Percentiles rank a stretch among this genome's conserved stretches.
phyloP scores from a whole-genome alignment of 257 asterid species.

The Solanum paucissectum region DNA sequence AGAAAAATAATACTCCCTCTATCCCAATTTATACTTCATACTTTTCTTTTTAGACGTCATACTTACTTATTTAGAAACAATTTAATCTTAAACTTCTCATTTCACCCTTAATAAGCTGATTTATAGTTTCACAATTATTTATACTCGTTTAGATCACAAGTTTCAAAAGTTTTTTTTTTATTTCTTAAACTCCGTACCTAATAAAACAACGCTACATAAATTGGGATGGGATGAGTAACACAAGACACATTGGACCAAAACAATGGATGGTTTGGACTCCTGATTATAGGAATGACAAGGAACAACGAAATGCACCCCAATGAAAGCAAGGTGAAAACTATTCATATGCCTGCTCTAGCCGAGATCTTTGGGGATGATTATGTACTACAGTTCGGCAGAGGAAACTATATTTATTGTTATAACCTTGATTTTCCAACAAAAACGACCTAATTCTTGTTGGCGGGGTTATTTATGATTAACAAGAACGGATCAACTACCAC shows the following conservation, averaged over 20 bases:
- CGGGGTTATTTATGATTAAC: neutral
- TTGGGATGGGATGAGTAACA: neutral
- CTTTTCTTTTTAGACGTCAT: neutral
- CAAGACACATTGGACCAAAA: too few species aligned
- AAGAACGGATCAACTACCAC: neutral
- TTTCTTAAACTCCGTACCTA: neutral
- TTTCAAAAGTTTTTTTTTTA: neutral
- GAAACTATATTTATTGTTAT: neutral
- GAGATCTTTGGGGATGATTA: neutral
- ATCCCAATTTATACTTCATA: neutral
- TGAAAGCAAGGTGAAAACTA: neutral
- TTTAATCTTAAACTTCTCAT: neutral
- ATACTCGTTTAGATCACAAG: neutral
- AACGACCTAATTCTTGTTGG: neutral
- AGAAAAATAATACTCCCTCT: neutral
- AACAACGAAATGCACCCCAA: neutral
- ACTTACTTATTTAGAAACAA: neutral
- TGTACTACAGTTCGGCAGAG: neutral
- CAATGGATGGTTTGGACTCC: neutral
- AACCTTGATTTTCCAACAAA: neutral
- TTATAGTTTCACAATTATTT: too few species aligned
- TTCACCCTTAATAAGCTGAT: neutral
- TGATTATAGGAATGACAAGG: neutral
- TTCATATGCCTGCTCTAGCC: neutral
- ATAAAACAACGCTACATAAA: neutral